phyloP scores from a whole-genome alignment of 768 basidiomycete species.

The Xerocomellus intermedius region DNA sequence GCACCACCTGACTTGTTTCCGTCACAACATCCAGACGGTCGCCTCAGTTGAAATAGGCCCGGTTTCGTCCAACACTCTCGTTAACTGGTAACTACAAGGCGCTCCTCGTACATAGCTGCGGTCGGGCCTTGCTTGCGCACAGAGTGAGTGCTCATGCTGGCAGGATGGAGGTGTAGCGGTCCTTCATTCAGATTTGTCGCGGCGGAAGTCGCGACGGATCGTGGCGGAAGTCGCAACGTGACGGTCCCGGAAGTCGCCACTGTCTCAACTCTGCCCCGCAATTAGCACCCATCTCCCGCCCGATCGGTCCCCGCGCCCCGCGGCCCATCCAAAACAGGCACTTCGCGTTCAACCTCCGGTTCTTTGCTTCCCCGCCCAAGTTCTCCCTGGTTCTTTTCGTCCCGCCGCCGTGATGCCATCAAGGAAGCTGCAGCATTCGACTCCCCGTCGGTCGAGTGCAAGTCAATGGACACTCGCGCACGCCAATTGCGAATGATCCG shows the following conservation, averaged over 20 bases:
- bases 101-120: not conserved
- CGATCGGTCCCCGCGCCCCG: not conserved
- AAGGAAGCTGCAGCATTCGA: not conserved
- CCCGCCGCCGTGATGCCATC: not conserved
- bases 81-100: not conserved
- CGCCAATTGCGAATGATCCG: not conserved
- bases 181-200: too few species aligned
- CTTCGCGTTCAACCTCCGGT: not conserved
- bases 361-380: not conserved
- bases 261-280: not conserved
- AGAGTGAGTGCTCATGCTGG: too few species aligned
- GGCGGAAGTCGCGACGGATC: too few species aligned
- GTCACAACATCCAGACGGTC: not conserved
- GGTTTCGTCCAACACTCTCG: not conserved
- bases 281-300: not conserved
- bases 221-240: too few species aligned
- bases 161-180: not conserved
- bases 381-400: not conserved
- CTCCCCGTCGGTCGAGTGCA: not conserved
- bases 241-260: not conserved
- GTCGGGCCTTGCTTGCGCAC: not conserved
- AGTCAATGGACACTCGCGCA: not conserved
- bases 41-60: not conserved
- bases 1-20: not conserved
- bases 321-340: not conserved